Evolutionary conservation across 306 rosid species (phyloP).

Genomic region (Vigna trinervia): DNA sequence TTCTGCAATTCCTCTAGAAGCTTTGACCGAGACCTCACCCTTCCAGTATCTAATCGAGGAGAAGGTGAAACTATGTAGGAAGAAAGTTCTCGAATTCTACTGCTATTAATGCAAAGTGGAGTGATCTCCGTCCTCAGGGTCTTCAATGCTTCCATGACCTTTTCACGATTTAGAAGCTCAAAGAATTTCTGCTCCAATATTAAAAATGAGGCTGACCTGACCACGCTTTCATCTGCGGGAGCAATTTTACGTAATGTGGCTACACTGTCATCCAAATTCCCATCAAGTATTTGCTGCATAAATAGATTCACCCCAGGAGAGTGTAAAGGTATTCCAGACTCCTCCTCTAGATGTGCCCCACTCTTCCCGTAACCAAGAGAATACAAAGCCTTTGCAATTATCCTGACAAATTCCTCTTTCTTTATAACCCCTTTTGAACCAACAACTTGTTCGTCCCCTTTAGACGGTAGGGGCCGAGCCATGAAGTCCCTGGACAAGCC

Average conservation of each 20-base stretch:
- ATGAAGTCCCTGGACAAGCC: slow-evolving; percentile 78
- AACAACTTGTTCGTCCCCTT: slow-evolving; percentile 85
- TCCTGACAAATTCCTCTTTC: slow-evolving; percentile 90
- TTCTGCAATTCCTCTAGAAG: slow-evolving; percentile 89
- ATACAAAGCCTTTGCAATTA: slow-evolving; percentile 89
- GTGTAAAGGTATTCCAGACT: slow-evolving; percentile 88
- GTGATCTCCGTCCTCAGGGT: slow-evolving; percentile 87
- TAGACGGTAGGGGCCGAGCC: slow-evolving; percentile 90
- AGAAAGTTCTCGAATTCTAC: slow-evolving; percentile 84
- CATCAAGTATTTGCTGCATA: slow-evolving; percentile 82
- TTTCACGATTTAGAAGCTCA: slow-evolving; percentile 74
- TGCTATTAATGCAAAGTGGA: slow-evolving; percentile 64
- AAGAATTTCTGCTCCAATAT: slow-evolving; percentile 89
- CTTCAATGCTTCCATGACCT: slow-evolving; percentile 80
- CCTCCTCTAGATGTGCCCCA: slow-evolving; percentile 88
- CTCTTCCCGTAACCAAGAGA: slow-evolving; percentile 90
- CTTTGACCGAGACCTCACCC: slow-evolving; percentile 70
- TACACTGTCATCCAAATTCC: slow-evolving; percentile 86
- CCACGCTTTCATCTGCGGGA: slow-evolving; percentile 61
- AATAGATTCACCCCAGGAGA: slow-evolving; percentile 71
- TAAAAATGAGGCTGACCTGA: slow-evolving; percentile 76
- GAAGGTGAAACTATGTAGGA: slow-evolving; percentile 74
- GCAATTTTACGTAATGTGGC: slow-evolving; percentile 75
- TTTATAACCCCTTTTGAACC: slow-evolving; percentile 91
- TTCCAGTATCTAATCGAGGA: slow-evolving; percentile 48